Evolutionary conservation across 2,329 filamentous ascomycete genomes (phyloP).

Genomic region (Paraphoma sp.): DNA sequence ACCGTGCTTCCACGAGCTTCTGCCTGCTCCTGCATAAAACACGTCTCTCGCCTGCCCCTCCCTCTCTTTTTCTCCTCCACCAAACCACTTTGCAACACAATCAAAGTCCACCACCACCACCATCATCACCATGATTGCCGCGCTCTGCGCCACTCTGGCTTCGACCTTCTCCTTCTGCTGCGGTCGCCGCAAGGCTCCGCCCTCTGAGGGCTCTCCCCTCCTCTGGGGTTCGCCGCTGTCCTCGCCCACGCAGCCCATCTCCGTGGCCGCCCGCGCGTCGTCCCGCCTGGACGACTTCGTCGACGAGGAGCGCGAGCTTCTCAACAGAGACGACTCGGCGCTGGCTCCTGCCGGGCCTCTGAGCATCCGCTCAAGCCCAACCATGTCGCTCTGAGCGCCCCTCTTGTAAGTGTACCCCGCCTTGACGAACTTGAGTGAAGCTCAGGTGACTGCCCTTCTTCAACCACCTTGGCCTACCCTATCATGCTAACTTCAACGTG

Average conservation of each 20-base stretch:
- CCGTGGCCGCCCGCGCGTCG: not conserved
- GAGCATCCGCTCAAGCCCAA: not conserved
- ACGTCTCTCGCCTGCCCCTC: not conserved
- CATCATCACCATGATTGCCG: not conserved
- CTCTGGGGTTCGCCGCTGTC: not conserved
- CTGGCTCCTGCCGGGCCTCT: not conserved
- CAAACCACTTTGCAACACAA: not conserved
- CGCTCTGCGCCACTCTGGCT: not conserved
- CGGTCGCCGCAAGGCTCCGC: not conserved
- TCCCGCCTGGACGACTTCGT: not conserved
- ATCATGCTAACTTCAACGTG: not conserved
- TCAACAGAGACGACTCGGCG: not conserved
- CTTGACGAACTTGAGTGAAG: not conserved
- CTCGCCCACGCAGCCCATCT: not conserved
- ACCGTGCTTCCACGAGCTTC: not conserved
- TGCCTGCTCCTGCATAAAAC: not conserved
- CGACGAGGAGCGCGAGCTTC: not conserved
- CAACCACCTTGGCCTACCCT: not conserved
- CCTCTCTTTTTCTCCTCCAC: not conserved
- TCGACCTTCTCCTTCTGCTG: not conserved
- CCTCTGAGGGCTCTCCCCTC: not conserved
- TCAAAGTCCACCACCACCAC: not conserved
- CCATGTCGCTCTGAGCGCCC: too few species aligned
- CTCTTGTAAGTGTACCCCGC: not conserved
- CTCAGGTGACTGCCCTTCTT: not conserved